These are phyloP conservation scores for Phlebiopsis gigantea DNA, from an alignment of 768 basidiomycete genomes.

Conservation along the genomic window DNA sequence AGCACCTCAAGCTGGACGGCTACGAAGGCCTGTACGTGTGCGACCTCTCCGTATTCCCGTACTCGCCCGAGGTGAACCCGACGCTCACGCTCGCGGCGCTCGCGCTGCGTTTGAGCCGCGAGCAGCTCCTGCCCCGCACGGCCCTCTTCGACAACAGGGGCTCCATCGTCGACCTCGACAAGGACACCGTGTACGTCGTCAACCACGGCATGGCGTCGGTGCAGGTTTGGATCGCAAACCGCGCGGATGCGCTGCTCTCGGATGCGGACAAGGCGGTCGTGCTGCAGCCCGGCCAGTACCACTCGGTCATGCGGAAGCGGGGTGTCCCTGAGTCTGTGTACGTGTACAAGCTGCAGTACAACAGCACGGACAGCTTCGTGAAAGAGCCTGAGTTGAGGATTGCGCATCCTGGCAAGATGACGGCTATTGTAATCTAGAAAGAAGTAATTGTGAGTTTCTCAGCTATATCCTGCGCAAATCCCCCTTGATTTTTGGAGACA, in stretches of 20 bases:
- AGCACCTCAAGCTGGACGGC: constrained; percentile 16
- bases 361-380: neutral
- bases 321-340: neutral
- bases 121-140: neutral
- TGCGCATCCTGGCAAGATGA: neutral
- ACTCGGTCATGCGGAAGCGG: neutral
- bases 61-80: constrained; percentile 24
- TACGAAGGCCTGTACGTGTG: constrained; percentile 20
- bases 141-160: neutral
- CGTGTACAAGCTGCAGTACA: neutral
- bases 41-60: constrained; percentile 26
- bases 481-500: too few species aligned
- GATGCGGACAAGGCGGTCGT: neutral
- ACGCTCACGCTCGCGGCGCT: constrained; percentile 24
- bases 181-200: neutral
- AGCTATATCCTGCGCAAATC: too few species aligned
- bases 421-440: neutral
- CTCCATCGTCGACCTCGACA: neutral
- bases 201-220: neutral
- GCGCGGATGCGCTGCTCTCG: neutral
- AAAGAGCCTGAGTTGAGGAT: neutral
- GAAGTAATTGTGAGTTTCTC: too few species aligned
- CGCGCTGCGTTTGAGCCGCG: constrained; percentile 20
- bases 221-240: neutral
- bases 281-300: neutral